Evolutionary conservation across 805 yeast genomes (phyloP).

Genomic region (Teunomyces barrocoloradensis): DNA sequence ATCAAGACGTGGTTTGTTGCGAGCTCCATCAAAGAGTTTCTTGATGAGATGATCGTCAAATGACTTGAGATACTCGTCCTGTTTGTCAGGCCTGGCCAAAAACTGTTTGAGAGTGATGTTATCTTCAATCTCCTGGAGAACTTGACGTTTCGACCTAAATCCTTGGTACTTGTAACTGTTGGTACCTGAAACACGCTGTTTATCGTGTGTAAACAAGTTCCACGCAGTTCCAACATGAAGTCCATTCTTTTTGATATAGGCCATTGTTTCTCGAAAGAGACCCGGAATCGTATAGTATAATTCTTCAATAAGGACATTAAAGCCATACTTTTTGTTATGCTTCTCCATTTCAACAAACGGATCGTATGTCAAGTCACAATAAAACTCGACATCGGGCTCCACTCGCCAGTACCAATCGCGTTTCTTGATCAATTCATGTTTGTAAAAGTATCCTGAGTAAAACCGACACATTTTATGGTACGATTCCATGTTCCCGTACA

Average conservation of each 20-base stretch:
- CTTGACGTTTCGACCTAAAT: constrained; percentile 15
- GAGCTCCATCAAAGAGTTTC: constrained; percentile 9
- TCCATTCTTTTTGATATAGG: constrained; percentile 48
- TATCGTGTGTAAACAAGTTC: constrained; percentile 52
- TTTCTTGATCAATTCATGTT: constrained; percentile 68
- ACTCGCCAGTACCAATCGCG: constrained; percentile 96
- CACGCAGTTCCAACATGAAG: constrained; percentile 62
- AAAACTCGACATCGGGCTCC: constrained; percentile 89
- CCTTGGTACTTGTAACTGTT: constrained; percentile 21
- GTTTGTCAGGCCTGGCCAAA: constrained; percentile 19
- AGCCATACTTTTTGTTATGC: constrained; percentile 74
- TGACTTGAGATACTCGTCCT: constrained; percentile 17
- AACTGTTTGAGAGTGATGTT: constrained; percentile 25
- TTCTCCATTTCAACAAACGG: constrained; percentile 81
- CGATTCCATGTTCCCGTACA: constrained; percentile 79
- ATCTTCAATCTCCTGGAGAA: constrained; percentile 27
- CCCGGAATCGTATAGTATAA: constrained; percentile 79
- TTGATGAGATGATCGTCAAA: constrained; percentile 2
- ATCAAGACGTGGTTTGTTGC: constrained; percentile 20
- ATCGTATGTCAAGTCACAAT: constrained; percentile 88
- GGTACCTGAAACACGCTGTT: constrained; percentile 21
- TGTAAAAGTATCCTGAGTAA: constrained; percentile 78
- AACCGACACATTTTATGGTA: constrained; percentile 97
- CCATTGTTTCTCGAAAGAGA: constrained; percentile 67
- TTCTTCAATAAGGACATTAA: constrained; percentile 76